Evolutionary conservation across 2,329 filamentous ascomycete genomes (phyloP), one percentile per base, ranked within the genome.

Genomic region (Fusarium poae): DNA sequence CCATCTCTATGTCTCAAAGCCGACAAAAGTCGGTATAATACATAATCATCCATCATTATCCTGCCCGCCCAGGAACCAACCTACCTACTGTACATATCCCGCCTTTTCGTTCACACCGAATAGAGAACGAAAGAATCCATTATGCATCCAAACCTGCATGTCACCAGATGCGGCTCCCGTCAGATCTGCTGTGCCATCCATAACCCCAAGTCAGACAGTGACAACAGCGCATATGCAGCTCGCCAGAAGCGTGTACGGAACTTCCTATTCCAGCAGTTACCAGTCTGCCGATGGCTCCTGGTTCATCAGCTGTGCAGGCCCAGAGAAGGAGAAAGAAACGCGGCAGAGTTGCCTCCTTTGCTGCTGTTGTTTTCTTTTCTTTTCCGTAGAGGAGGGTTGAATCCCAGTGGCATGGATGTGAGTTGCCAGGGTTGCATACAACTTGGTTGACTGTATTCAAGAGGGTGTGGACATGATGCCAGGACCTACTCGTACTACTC

Each of bases 81-180:
- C 35, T 20, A 32, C 32, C 34, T 37, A 13, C 27, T 8, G 27
- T 27, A 27, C 25, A 15, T 62, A 39, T 60, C 27, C 32, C 23
- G 32, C 25, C 8, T 42, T 56, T 37, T 29, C 30, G 10, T 40
- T 18, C n/a, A 15, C 8, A 27, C 27, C 37, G 21, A 27, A 21
- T 16, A 37, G n/a, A 29, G 27, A 29, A 30, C 20, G 20, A 32
- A 6, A 43, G 23, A 45, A 20, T 37, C 21, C 32, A 50, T 21
- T 50, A 16, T 35, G 18, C 18, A 56, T 8, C 40, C 40, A 49
- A 49, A 50, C 42, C 37, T 57, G 62, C 50, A 52, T 46, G 21
- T 57, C 63, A 61, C 62, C 50, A 48, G 23, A 52, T 68, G 58
- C 66, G 62, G 66, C 66, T 69, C 62, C 48, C 48, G 40, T 62